Base-by-base conservation (phyloP, 202 grass and related monocot genomes). In the Saccharum hybrid region DNA sequence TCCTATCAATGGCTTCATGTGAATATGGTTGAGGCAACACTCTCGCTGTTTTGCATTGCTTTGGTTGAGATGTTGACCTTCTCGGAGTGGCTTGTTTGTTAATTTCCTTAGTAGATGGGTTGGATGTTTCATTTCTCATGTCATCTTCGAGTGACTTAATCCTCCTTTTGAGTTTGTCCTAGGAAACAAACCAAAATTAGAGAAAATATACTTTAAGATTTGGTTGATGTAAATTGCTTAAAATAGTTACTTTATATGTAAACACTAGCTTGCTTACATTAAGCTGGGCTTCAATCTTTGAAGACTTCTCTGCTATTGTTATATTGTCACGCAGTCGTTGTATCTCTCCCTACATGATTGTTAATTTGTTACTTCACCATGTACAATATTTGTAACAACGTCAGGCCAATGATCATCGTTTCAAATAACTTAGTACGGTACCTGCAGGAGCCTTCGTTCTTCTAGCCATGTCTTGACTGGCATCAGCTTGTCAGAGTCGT, bases 391-490 rank as follows among this genome's bases (percentile, higher is more conserved):
- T 31, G n/a, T 2, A 51, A 2, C 12, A 37, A 36, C 38, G 52
- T 54, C 31, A 64, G 11, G 60, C 22, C 10, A 63, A 30, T 62
- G 9, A 3, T 22, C 31, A 52, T 71, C 8, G 13, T 74, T 46
- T 75, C 3, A 69, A 16, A 84, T 4, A 5, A 57, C 4, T 46
- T 9, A 19, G 4, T 21, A 48, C 40, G 36, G 36, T 80, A 99
- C 96, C 89, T 96, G 96, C 12, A 99, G 72, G 43, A 94, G 84
- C 76, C 84, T 90, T 71, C 91, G 87, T 88, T 99, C 96, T 51
- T 96, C 93, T 33, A 99, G 84, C 96, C 96, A 99, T 78, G 90
- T 90, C 81, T 96, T 96, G 51, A 94, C 88, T n/a, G 96, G 89
- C 87, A 90, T 96, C 45, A 93, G 66, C 81, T 89, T 95, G 19